phyloP scores from a whole-genome alignment of 2,329 filamentous ascomycete genomes.

The Monosporascus sp. region DNA sequence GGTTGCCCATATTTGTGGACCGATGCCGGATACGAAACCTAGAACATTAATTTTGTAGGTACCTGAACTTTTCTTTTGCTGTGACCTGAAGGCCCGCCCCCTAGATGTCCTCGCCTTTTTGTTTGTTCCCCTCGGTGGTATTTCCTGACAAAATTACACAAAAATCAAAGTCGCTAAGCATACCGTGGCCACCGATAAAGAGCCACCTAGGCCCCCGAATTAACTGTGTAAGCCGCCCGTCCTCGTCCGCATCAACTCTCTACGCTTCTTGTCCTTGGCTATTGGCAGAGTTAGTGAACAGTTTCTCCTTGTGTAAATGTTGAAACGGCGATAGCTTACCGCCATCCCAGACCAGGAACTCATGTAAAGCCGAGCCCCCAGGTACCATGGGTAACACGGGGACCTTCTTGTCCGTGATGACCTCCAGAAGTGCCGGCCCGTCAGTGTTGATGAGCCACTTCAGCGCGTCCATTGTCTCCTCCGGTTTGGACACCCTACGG shows the following conservation, averaged over 20 bases:
- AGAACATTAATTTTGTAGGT: too few relatives aligned
- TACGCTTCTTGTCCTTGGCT: slow-evolving; percentile 65
- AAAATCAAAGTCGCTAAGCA: too few relatives aligned
- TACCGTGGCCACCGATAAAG: not conserved
- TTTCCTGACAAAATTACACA: not conserved
- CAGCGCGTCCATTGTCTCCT: slow-evolving; percentile 71
- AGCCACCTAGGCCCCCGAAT: not conserved
- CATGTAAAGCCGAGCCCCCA: slow-evolving; percentile 77
- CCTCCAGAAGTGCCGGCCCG: slow-evolving; percentile 88
- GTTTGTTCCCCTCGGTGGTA: not conserved
- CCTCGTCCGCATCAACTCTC: slow-evolving; percentile 61
- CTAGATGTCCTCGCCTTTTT: not conserved
- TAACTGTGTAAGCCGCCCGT: slow-evolving; percentile 47
- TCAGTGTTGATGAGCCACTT: slow-evolving; percentile 86
- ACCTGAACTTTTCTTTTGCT: too few relatives aligned
- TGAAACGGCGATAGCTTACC: slow-evolving; percentile 41
- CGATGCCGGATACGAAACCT: too few relatives aligned
- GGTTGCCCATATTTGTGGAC: too few relatives aligned
- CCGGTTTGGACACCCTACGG: slow-evolving; percentile 65
- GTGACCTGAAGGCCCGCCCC: too few relatives aligned
- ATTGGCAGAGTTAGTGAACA: slow-evolving; percentile 29
- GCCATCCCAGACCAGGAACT: slow-evolving; percentile 86
- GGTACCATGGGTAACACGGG: slow-evolving; percentile 98
- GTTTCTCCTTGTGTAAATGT: slow-evolving; percentile 8
- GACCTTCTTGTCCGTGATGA: slow-evolving; percentile 85